Evolutionary conservation across 305 asterid genomes (phyloP), one percentile per base, ranked within the genome.

Genomic region (Coffea humblotiana): DNA sequence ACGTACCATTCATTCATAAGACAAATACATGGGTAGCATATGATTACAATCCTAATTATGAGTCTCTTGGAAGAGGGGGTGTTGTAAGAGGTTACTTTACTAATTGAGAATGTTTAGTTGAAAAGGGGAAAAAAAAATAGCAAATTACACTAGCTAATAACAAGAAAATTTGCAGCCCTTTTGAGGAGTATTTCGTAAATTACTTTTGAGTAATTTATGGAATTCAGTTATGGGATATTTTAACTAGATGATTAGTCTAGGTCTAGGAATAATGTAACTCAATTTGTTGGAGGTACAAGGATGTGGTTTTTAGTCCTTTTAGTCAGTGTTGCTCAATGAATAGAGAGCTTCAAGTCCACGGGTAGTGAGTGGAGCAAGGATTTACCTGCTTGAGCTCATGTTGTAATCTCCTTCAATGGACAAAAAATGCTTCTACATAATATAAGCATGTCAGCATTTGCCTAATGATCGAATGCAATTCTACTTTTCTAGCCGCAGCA

Each of bases 41-140:
- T 45, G 87, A 84, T 2, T 84, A 78, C 15, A 63, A 61, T 56
- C 87, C 84, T 0, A 80, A 80, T 43, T 84, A 77, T 51, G 87
- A 84, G 68, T 84, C 87, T 21, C 84, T 66, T 3, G 70, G 27
- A 9, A 78, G 84, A 32, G 87, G 87, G 13, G 87, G 87, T 45
- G 84, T 84, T 10, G 49, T 84, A 14, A 60, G 64, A 71, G 82
- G 84, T 1, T 80, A 77, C 29, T 84, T 77, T 23, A 76, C 82
- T 37, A 79, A 79, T 58, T 83, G 65, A 76, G 40, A 52, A 35
- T 66, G 71, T 16, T 15, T 21, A 21, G n/a, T 1, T 0, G 11
- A 60, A 60, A 60, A 21, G 10, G 7, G 8, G 21, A 40, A 40
- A 37, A 40, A 40, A 5, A 40, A 40, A 40, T 3, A 40, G 43